Conservation (phyloP, 208 protist species). For the Entamoeba moshkovskii region DNA sequence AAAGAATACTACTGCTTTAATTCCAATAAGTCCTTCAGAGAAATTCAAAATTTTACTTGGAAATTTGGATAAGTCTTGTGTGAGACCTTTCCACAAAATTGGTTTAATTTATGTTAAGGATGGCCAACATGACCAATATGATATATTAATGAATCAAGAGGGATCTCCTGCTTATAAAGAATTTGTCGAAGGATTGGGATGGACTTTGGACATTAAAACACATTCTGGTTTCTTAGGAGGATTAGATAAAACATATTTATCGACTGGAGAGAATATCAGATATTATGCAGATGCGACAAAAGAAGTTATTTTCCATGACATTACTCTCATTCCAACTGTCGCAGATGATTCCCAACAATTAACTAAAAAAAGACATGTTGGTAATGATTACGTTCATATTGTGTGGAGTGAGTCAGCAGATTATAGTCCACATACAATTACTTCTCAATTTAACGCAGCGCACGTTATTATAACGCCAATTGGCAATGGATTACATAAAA, state of each 20-base stretch:
- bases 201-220: conserved; percentile 39
- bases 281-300: conserved; percentile 42
- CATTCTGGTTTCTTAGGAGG: conserved; percentile 49
- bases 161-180: conserved; percentile 38
- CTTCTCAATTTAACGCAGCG: conserved; percentile 55
- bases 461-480: conserved; percentile 55
- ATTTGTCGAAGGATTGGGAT: conserved; percentile 49
- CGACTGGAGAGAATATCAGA: conserved; percentile 35
- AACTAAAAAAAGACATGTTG: conserved; percentile 55
- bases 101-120: conserved; percentile 50
- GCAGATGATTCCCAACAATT: conserved; percentile 44
- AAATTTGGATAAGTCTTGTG: background rate
- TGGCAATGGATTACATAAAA: background rate
- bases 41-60: background rate
- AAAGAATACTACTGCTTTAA: background rate
- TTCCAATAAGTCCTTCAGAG: background rate
- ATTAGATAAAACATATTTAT: conserved; percentile 32
- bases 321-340: conserved; percentile 46
- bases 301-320: conserved; percentile 54
- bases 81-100: conserved; percentile 49
- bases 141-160: conserved; percentile 44
- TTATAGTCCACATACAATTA: conserved; percentile 53
- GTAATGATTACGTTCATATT: conserved; percentile 62
- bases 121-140: conserved; percentile 47
- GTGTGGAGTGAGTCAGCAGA: conserved; percentile 55